These are phyloP conservation scores for Rhododendron ferrugineum DNA, from an alignment of 148 eudicot genomes.

Conservation along the genomic window DNA sequence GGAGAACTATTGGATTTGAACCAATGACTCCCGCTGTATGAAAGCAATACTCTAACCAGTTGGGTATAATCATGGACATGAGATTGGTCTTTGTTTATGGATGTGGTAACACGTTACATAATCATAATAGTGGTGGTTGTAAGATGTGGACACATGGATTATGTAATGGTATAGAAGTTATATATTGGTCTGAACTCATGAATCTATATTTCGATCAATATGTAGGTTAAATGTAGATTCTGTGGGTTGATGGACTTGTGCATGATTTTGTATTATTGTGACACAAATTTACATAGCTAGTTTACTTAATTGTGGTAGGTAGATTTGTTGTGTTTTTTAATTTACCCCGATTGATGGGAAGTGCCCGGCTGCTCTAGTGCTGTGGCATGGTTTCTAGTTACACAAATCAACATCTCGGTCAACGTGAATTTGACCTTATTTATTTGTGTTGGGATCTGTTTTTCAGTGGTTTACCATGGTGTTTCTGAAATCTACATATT, in stretches of 20 bases:
- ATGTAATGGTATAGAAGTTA: not conserved
- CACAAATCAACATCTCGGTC: not conserved
- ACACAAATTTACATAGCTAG: not conserved
- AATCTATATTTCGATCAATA: not conserved
- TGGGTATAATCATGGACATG: not conserved
- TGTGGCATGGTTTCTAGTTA: not conserved
- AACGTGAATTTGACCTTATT: not conserved
- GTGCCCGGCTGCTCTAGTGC: not conserved
- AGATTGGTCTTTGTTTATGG: not conserved
- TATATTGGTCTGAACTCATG: not conserved
- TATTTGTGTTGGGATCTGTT: not conserved
- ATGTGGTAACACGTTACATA: not conserved
- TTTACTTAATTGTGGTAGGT: not conserved
- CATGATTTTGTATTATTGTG: not conserved
- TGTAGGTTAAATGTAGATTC: not conserved
- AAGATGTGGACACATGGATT: not conserved
- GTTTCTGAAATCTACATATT: not conserved
- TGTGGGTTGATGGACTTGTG: not conserved
- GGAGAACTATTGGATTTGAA: not conserved
- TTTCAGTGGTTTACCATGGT: not conserved
- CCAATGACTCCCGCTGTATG: not conserved
- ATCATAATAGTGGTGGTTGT: not conserved
- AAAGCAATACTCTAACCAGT: not conserved
- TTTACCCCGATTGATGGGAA: not conserved
- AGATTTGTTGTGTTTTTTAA: not conserved